Conservation (phyloP, 148 eudicot genomes). For the Nepenthes mirabilis region DNA sequence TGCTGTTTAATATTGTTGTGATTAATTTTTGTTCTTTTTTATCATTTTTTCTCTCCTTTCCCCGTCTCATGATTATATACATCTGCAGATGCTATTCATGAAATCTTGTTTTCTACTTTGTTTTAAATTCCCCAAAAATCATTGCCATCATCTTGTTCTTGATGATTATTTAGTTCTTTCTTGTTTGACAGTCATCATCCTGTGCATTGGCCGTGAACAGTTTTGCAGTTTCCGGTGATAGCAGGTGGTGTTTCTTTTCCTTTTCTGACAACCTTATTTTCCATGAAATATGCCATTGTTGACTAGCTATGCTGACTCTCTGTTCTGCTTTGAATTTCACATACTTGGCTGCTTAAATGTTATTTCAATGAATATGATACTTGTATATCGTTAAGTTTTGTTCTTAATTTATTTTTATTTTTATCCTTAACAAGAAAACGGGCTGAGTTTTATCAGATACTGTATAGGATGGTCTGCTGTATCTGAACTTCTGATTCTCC, state of each 20-base stretch:
- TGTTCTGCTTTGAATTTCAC: too few relatives aligned
- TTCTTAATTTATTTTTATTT: too few relatives aligned
- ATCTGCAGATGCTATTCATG: too few relatives aligned
- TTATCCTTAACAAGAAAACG: too few relatives aligned
- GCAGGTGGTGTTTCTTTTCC: conserved; percentile 38
- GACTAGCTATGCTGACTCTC: too few relatives aligned
- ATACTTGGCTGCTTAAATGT: too few relatives aligned
- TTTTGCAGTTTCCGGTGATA: conserved; percentile 58
- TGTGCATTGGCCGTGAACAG: conserved; percentile 82
- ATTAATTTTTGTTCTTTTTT: neutral
- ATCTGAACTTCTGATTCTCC: too few relatives aligned
- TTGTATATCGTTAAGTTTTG: too few relatives aligned
- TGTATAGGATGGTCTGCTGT: too few relatives aligned
- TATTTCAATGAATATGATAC: too few relatives aligned
- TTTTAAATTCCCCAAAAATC: neutral
- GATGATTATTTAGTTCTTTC: conserved; percentile 5
- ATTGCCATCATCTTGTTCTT: neutral
- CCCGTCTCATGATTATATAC: neutral
- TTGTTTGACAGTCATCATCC: conserved; percentile 66
- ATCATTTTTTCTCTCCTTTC: neutral
- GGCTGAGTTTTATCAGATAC: too few relatives aligned
- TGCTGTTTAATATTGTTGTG: neutral
- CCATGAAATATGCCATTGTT: neutral
- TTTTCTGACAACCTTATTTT: neutral
- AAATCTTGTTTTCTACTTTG: neutral